Base-by-base conservation (phyloP, 75 land plant species). In the Pinus tabuliformis region DNA sequence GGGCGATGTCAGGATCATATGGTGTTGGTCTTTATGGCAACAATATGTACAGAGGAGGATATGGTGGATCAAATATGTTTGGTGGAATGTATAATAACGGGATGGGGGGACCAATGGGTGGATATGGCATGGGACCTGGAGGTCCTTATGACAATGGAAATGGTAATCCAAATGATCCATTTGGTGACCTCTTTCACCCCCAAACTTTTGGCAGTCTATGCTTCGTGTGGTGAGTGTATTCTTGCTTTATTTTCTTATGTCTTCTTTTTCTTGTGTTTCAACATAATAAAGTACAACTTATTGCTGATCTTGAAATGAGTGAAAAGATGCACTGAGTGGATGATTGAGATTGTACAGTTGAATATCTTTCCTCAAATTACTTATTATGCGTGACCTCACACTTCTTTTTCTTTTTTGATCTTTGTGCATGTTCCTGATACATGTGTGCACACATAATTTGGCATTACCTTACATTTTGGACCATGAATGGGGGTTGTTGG, bases 161-260 rank as follows among this genome's bases (percentile, higher is more conserved):
- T 59, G 62, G 62, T 56, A 87, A 85, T 77, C 92, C 92, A 73
- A 83, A 87, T 74, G 70, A 83, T 89, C 88, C 88, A 68, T 89
- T 72, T 81, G 89, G 89, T 59, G 63, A 62, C 89, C 92, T 16
- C 57, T 86, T 56, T 75, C 87, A 54, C 89, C 92, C 15, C 92
- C 92, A 26, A 85, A 87, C 42, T 90, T 90, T 72, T 90, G 90
- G 92, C 85, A 87, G 49, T 90, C 92, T 16, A 77, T 90, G 60
- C 81, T 90, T 61, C 83, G 83, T 28, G 87, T 87, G 89, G 92
- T 90, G 73, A 81, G 86, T 13, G 8, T 24, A 56, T 20, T 54
- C 45, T 21, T 72, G 52, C 57, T 72, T 56, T 49, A 39, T 17
- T 71, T 71, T 71, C 7, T 21, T 11, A 15, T 30, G 52, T 49